Percentiles rank a stretch among this genome's conserved stretches.
Evolutionary conservation across 805 yeast genomes (phyloP).

Genomic region (Sugiyamaella marilandica): DNA sequence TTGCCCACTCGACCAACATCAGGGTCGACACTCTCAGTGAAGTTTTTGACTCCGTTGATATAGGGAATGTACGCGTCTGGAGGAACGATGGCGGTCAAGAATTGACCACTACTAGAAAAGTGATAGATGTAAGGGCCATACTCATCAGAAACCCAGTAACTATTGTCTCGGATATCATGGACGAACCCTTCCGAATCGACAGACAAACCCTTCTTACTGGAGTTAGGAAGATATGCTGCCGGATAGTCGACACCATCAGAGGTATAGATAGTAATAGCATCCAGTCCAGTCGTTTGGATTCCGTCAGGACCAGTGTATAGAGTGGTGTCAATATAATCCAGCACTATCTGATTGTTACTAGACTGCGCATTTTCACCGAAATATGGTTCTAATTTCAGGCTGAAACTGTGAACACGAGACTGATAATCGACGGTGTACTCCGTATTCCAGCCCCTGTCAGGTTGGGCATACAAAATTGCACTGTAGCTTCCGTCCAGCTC

Average conservation of each 20-base stretch:
- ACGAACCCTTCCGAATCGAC: constrained; percentile 19
- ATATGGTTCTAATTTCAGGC: constrained; percentile 13
- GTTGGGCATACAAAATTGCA: constrained; percentile 18
- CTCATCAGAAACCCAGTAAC: constrained; percentile 19
- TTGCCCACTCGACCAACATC: constrained; percentile 18
- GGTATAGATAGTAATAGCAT: constrained; percentile 13
- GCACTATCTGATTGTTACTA: constrained; percentile 8
- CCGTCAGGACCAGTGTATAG: constrained; percentile 15
- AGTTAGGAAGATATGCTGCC: constrained; percentile 10
- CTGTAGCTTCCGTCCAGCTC: constrained; percentile 12
- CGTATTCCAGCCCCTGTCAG: constrained; percentile 21
- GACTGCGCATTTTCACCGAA: constrained; percentile 8
- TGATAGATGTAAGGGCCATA: constrained; percentile 21
- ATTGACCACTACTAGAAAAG: constrained; percentile 9
- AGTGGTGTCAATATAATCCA: constrained; percentile 9
- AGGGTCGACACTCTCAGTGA: constrained; percentile 15
- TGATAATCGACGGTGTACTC: constrained; percentile 14
- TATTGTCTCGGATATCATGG: constrained; percentile 10
- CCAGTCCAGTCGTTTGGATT: constrained; percentile 15
- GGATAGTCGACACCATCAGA: constrained; percentile 11
- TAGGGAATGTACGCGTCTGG: constrained; percentile 18
- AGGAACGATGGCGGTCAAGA: constrained; percentile 13
- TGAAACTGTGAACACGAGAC: constrained; percentile 13
- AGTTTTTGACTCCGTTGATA: constrained; percentile 14
- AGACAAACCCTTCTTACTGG: constrained; percentile 3